Evolutionary conservation across 768 basidiomycete species (phyloP).

Genomic region (Pisolithus orientalis): DNA sequence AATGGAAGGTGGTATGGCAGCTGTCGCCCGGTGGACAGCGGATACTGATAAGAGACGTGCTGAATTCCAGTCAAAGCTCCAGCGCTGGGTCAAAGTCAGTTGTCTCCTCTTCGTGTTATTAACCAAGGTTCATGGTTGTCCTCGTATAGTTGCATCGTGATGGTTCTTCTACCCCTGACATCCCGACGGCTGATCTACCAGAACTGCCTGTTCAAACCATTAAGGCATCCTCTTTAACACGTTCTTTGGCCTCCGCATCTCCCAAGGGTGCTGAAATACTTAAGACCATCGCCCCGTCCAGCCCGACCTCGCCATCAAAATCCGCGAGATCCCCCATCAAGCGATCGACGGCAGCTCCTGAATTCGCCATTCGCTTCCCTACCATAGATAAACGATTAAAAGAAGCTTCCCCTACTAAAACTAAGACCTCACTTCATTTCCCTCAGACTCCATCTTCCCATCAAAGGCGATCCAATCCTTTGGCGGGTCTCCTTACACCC

Average conservation of each 20-base stretch:
- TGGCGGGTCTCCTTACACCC: conserved; percentile 32
- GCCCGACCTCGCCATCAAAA: conserved; percentile 32
- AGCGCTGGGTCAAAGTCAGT: conserved; percentile 56
- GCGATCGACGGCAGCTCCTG: conserved; percentile 3
- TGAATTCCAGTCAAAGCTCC: conserved; percentile 53
- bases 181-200: conserved; percentile 66
- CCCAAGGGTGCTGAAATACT: conserved; percentile 45
- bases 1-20: conserved; percentile 80
- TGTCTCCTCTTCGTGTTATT: background rate
- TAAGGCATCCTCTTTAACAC: conserved; percentile 65
- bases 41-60: conserved; percentile 55
- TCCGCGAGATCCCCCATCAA: conserved; percentile 32
- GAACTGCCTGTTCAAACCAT: conserved; percentile 37
- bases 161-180: conserved; percentile 38
- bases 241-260: conserved; percentile 65
- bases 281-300: conserved; percentile 26
- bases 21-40: conserved; percentile 83
- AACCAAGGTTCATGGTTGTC: conserved; percentile 5
- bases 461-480: conserved; percentile 28
- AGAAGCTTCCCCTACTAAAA: conserved; percentile 41
- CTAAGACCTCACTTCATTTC: conserved; percentile 45
- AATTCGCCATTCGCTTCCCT: conserved; percentile 39
- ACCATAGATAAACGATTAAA: conserved; percentile 29
- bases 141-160: conserved; percentile 45
- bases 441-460: conserved; percentile 62